Base-by-base conservation (phyloP, 2,329 filamentous ascomycete genomes). In the Pseudopithomyces chartarum region DNA sequence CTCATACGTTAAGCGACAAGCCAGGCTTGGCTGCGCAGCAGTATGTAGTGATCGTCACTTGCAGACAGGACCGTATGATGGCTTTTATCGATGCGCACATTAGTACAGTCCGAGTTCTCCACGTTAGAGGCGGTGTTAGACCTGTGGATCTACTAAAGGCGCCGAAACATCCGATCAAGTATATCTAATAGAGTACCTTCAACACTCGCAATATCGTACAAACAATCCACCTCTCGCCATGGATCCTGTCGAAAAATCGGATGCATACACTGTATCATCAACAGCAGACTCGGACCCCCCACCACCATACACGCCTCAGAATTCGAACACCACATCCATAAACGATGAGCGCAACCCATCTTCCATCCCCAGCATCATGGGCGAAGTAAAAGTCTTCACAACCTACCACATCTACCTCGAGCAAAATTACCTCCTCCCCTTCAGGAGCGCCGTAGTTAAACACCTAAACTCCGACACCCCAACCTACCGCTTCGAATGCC, bases 311-410 rank as follows among this genome's bases (percentile, higher is more conserved):
- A 44, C 42, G n/a, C 20, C 42, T 13, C 42, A 44, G 11, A 13
- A 20, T 20, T 10, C 42, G 4, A 6, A 19, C 11, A 26, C 20
- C 12, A 13, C 42, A 26, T 26, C 42, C 10, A 12, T 26, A 5
- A 26, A 44, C 43, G 43, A 46, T 46, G 43, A 46, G 23, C 43
- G 46, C 46, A 49, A 49, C 17, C 46, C 46, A 32, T 20, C 46
- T 8, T 36, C 29, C 17, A 36, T 49, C 46, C 32, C 34, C 17
- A 39, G 46, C 12, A 22, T 19, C 19, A 36, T 49, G 32, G 46
- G 46, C 11, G n/a, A 17, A 19, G 26, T 20, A 22, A 49, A 49
- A 19, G 32, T 49, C 11, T 38, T 22, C 20, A 36, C 46, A 15
- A 49, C 46, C 11, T 38, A 49, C 46, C 46, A 49, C 46, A 20